A percentile compares a stretch with the other conserved stretches of the same genome.
phyloP scores from a whole-genome alignment of 176 grass and related monocot species.

The Carex cristatella region DNA sequence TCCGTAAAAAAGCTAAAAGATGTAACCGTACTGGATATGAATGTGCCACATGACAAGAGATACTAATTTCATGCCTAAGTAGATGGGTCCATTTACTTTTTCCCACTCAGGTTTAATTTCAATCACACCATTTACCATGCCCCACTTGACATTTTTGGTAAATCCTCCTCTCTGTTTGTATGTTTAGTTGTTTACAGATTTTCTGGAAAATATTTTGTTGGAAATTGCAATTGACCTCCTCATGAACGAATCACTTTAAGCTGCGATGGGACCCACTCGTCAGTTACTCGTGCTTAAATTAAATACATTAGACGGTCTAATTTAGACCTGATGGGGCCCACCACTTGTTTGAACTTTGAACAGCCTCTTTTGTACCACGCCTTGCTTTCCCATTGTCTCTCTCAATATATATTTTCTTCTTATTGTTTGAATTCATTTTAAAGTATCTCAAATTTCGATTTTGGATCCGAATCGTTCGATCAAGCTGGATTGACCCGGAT shows the following conservation, averaged over 20 bases:
- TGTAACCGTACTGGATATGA: background rate
- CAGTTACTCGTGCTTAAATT: background rate
- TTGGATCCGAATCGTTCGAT: too few species aligned
- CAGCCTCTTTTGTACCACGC: background rate
- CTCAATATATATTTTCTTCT: background rate
- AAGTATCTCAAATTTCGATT: too few species aligned
- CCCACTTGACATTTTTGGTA: background rate
- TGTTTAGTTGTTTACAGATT: background rate
- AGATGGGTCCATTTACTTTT: background rate
- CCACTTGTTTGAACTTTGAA: background rate
- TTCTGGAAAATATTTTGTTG: background rate
- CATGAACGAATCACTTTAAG: background rate
- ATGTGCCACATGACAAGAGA: background rate
- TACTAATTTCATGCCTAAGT: background rate
- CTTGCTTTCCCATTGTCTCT: too few species aligned
- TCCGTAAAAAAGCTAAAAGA: background rate
- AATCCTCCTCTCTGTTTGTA: background rate
- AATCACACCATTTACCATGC: background rate
- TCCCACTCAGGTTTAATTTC: background rate
- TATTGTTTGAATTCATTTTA: too few species aligned
- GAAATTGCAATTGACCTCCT: background rate
- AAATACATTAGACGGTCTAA: too few species aligned
- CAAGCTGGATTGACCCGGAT: too few species aligned
- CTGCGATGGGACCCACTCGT: background rate
- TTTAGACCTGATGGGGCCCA: background rate